These are phyloP conservation scores for Phellopilus nigrolimitatus DNA, from an alignment of 1,284 basidiomycete genomes.

Conservation along the genomic window DNA sequence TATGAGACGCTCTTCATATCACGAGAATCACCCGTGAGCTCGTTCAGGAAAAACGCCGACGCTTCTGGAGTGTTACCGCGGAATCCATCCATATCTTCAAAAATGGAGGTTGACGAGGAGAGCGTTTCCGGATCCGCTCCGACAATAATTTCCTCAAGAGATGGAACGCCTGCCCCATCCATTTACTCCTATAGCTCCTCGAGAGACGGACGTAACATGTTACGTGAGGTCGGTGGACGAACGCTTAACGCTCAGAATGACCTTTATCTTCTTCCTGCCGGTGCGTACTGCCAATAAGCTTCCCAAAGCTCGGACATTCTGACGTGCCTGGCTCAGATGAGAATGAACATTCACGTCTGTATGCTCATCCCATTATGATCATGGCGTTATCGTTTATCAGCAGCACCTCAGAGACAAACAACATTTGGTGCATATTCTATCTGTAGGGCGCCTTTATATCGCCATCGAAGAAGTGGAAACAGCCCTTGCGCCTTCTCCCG, in stretches of 20 bases:
- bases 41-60: too few relatives aligned
- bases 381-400: not conserved
- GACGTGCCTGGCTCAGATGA: too few relatives aligned
- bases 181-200: slow-evolving; percentile 12
- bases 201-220: slow-evolving; percentile 4
- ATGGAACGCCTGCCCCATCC: slow-evolving; percentile 8
- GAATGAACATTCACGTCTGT: slow-evolving; percentile 5
- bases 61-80: too few relatives aligned
- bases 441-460: slow-evolving; percentile 21
- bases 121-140: slow-evolving; percentile 52
- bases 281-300: not conserved
- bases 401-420: slow-evolving; percentile 17
- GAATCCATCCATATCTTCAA: too few relatives aligned
- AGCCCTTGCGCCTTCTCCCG: slow-evolving; percentile 18
- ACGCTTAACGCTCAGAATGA: slow-evolving; percentile 11
- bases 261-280: slow-evolving; percentile 12
- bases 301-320: too few relatives aligned
- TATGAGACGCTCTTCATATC: too few relatives aligned
- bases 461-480: slow-evolving; percentile 19
- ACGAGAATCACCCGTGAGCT: too few relatives aligned
- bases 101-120: slow-evolving; percentile 30
- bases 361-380: not conserved
- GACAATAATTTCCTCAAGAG: slow-evolving; percentile 33
- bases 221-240: slow-evolving; percentile 7
- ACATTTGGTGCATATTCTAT: slow-evolving; percentile 19